Percentiles rank a stretch among this genome's conserved stretches.
Evolutionary conservation across 495 filamentous ascomycete species (phyloP).

Genomic region (Penicillium flavigenum): DNA sequence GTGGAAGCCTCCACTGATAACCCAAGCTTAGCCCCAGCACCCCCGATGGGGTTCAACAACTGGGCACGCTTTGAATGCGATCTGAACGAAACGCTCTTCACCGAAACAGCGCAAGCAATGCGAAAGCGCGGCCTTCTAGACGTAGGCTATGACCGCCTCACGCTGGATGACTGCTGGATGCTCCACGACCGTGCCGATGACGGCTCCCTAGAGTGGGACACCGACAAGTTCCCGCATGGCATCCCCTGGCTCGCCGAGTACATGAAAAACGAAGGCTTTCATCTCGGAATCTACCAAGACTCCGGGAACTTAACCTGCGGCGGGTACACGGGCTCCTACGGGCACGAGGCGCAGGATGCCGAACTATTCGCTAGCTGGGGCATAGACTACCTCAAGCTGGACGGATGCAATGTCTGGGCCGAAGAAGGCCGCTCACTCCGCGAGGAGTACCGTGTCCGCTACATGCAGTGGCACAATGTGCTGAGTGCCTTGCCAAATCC

Average conservation of each 20-base stretch:
- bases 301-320: slow-evolving; percentile 44
- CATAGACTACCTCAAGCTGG: slow-evolving; percentile 45
- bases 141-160: slow-evolving; percentile 43
- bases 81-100: slow-evolving; percentile 46
- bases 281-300: slow-evolving; percentile 44
- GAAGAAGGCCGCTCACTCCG: slow-evolving; percentile 23
- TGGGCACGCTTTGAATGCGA: slow-evolving; percentile 45
- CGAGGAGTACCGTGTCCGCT: slow-evolving; percentile 36
- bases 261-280: slow-evolving; percentile 33
- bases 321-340: slow-evolving; percentile 39
- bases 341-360: slow-evolving; percentile 38
- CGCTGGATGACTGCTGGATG: slow-evolving; percentile 48
- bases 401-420: slow-evolving; percentile 40
- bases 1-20: slow-evolving; percentile 23
- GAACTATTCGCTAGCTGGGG: slow-evolving; percentile 42
- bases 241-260: slow-evolving; percentile 42
- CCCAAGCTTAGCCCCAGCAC: slow-evolving; percentile 30
- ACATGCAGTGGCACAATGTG: slow-evolving; percentile 36
- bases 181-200: slow-evolving; percentile 26
- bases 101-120: slow-evolving; percentile 41
- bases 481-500: slow-evolving; percentile 34
- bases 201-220: slow-evolving; percentile 39
- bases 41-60: slow-evolving; percentile 49
- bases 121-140: slow-evolving; percentile 34
- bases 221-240: slow-evolving; percentile 38